Evolutionary conservation across 768 basidiomycete genomes (phyloP).

Genomic region (Hygrocybe coccinea): DNA sequence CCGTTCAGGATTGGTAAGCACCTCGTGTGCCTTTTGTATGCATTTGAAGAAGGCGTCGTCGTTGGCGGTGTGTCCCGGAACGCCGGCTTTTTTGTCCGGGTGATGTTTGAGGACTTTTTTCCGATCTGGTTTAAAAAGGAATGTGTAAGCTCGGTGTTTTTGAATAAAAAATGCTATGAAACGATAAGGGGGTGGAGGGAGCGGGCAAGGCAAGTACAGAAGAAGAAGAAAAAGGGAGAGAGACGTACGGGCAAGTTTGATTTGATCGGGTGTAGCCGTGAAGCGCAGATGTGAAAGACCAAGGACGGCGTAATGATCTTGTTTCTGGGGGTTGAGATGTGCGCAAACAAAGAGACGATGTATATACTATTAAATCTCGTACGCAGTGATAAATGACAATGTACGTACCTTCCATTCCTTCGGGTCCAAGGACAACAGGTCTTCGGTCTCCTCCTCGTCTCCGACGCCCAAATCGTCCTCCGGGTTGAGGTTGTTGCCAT

Average conservation of each 20-base stretch:
- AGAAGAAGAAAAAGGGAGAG: not conserved
- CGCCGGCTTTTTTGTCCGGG: constrained; percentile 84
- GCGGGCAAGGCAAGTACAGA: too few relatives aligned
- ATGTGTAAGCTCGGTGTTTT: too few relatives aligned
- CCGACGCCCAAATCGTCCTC: constrained; percentile 92
- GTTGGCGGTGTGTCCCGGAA: constrained; percentile 52
- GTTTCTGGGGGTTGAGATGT: constrained; percentile 58
- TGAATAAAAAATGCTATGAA: too few relatives aligned
- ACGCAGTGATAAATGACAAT: too few relatives aligned
- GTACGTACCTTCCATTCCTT: constrained; percentile 91
- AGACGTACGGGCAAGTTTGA: constrained; percentile 88
- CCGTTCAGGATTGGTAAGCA: constrained; percentile 79
- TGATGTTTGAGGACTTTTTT: constrained; percentile 99
- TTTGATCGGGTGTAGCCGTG: constrained; percentile 84
- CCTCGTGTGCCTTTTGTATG: constrained; percentile 96
- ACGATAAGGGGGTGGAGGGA: too few relatives aligned
- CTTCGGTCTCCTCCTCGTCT: constrained; percentile 76
- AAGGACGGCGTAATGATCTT: constrained; percentile 97
- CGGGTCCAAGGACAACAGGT: constrained; percentile 74
- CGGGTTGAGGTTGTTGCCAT: constrained; percentile 33
- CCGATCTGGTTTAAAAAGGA: too few relatives aligned
- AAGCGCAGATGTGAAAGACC: constrained; percentile 88
- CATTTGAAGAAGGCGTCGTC: constrained; percentile 99
- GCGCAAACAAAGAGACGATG: not conserved
- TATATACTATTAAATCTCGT: too few relatives aligned